Conservation (phyloP, 306 rosid species). For the Mimosa bimucronata region DNA sequence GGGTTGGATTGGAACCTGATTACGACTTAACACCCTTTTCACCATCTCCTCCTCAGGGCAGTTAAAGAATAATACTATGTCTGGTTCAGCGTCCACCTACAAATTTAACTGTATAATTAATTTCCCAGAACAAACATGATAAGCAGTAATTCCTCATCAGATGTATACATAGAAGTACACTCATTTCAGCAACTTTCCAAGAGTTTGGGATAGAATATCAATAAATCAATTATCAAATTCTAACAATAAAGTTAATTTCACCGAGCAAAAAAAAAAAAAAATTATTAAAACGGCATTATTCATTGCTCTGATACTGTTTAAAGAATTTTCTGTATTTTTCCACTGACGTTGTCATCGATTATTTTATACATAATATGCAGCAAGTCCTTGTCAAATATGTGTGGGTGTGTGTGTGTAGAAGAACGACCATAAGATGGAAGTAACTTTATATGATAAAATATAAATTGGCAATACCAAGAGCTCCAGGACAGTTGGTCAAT, state of each 20-base stretch:
- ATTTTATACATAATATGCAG: background rate
- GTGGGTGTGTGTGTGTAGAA: background rate
- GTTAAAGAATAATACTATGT: constrained; percentile 88
- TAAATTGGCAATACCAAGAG: constrained; percentile 20
- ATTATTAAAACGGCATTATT: constrained; percentile 23
- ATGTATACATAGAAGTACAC: background rate
- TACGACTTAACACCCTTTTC: constrained; percentile 89
- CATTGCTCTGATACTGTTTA: background rate
- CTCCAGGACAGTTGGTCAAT: constrained; percentile 1
- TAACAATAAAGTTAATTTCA: constrained; percentile 13
- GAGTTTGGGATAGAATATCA: background rate
- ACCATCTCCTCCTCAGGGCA: constrained; percentile 97
- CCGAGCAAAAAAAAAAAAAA: constrained; percentile 10
- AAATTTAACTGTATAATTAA: constrained; percentile 21
- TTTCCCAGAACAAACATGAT: constrained; percentile 8
- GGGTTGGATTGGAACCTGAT: constrained; percentile 68
- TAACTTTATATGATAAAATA: constrained; percentile 27
- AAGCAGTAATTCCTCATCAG: constrained; percentile 16
- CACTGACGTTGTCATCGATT: constrained; percentile 18
- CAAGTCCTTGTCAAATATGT: background rate
- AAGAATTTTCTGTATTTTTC: background rate
- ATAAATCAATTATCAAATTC: background rate
- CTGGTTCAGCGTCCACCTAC: constrained; percentile 82
- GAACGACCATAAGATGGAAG: background rate
- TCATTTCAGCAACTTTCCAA: background rate